These are phyloP conservation scores for Penicillium glabrum DNA, from an alignment of 2,329 filamentous ascomycete genomes.

Conservation along the genomic window DNA sequence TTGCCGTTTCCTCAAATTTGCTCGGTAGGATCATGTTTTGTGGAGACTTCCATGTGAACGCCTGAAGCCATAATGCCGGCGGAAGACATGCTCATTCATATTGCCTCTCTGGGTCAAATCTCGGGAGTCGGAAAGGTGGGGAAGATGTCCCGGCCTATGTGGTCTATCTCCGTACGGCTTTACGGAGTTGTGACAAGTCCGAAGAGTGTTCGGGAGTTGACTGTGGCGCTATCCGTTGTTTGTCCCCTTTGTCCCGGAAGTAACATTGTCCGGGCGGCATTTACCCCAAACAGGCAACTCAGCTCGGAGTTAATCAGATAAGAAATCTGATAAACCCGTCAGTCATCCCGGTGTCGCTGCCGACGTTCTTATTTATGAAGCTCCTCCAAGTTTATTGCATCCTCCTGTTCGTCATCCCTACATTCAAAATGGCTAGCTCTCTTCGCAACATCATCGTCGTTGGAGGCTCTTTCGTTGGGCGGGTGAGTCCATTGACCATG, in stretches of 20 bases:
- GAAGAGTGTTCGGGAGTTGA: background rate
- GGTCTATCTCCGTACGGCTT: background rate
- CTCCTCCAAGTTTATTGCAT: background rate
- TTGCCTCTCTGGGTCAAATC: no score
- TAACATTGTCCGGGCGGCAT: slow-evolving; percentile 16
- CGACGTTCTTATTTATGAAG: background rate
- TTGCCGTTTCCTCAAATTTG: no score
- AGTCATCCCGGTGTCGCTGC: background rate
- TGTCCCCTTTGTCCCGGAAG: slow-evolving; percentile 5
- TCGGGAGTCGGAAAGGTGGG: no score
- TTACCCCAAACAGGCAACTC: slow-evolving; percentile 5
- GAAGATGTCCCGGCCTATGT: no score
- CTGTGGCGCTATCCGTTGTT: slow-evolving; percentile 14
- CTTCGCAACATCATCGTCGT: slow-evolving; percentile 38
- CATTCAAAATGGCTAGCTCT: slow-evolving; percentile 24
- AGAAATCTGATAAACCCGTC: slow-evolving; percentile 1
- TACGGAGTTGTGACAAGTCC: background rate
- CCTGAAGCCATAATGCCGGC: no score
- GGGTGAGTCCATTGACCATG: slow-evolving; percentile 21
- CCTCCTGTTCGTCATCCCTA: background rate
- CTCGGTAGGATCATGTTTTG: no score
- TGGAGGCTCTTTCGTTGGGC: slow-evolving; percentile 38
- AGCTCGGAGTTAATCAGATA: slow-evolving; percentile 24
- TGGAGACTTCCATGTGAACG: no score
- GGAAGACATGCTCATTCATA: no score